Conservation (phyloP, 2,329 filamentous ascomycete genomes). For the Purpureocillium takamizusanense region DNA sequence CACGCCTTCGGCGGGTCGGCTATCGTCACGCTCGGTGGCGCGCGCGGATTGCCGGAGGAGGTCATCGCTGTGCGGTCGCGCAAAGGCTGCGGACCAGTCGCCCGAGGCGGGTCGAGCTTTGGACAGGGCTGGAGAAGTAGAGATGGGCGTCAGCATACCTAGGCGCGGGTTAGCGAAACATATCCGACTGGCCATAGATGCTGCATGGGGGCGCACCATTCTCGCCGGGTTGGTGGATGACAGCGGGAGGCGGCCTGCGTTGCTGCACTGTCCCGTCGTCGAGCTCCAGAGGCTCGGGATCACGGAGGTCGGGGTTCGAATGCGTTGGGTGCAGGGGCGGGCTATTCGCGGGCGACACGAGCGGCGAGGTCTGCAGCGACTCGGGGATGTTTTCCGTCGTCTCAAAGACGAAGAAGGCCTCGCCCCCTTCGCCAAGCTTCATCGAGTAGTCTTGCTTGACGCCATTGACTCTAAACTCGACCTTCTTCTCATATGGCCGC, state of each 20-base stretch:
- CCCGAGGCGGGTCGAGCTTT: constrained; percentile 36
- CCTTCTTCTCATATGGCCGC: constrained; percentile 95
- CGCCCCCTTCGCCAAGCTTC: constrained; percentile 95
- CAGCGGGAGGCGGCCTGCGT: constrained; percentile 34
- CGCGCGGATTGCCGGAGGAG: constrained; percentile 39
- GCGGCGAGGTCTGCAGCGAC: constrained; percentile 85
- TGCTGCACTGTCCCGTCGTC: constrained; percentile 32
- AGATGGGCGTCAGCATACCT: constrained; percentile 44
- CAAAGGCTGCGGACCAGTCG: constrained; percentile 38
- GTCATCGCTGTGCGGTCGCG: constrained; percentile 46
- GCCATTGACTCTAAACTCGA: constrained; percentile 94
- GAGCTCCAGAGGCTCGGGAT: constrained; percentile 63
- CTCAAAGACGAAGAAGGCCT: constrained; percentile 98
- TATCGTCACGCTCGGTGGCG: constrained; percentile 22
- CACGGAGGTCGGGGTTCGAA: constrained; percentile 37
- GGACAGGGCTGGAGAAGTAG: constrained; percentile 41
- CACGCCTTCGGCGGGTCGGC: constrained; percentile 27
- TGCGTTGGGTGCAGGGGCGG: constrained; percentile 50
- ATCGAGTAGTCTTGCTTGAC: constrained; percentile 88
- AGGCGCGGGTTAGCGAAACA: constrained; percentile 1
- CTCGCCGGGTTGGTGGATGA: constrained; percentile 23
- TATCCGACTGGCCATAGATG: neutral
- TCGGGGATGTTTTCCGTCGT: constrained; percentile 88
- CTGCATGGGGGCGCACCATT: constrained; percentile 15
- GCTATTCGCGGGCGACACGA: constrained; percentile 83